Percentiles rank a stretch among this genome's conserved stretches.
Evolutionary conservation across 257 asterid genomes (phyloP).

Genomic region (Eustoma russellianum): DNA sequence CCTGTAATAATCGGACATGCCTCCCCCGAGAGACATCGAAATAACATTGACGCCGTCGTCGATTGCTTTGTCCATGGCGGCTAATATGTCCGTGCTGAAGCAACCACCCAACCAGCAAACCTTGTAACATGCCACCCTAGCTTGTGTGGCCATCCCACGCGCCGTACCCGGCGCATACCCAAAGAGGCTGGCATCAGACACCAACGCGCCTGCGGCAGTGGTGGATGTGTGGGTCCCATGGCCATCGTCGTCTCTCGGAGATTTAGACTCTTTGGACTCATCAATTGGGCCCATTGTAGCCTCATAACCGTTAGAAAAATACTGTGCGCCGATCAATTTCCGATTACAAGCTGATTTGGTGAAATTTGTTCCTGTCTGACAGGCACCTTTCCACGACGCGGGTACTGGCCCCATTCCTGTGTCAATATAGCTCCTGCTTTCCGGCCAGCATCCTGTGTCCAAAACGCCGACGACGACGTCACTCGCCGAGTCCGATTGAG

Average conservation of each 20-base stretch:
- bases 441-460: constrained; percentile 97
- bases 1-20: constrained; percentile 41
- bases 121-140: constrained; percentile 66
- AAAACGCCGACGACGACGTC: constrained; percentile 65
- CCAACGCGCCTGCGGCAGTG: constrained; percentile 72
- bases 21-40: constrained; percentile 76
- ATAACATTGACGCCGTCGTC: constrained; percentile 61
- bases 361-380: constrained; percentile 65
- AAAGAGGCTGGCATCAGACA: constrained; percentile 56
- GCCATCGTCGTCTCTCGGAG: constrained; percentile 86
- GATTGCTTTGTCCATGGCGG: constrained; percentile 76
- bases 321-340: constrained; percentile 76
- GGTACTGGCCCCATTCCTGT: constrained; percentile 64
- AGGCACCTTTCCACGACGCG: constrained; percentile 63
- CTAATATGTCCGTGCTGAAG: constrained; percentile 70
- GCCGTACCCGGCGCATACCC: constrained; percentile 85
- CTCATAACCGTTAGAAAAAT: constrained; percentile 61
- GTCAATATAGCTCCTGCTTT: constrained; percentile 72
- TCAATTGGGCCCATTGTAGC: constrained; percentile 65
- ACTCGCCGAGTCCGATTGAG: constrained; percentile 37
- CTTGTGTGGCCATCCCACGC: constrained; percentile 82
- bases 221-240: constrained; percentile 93
- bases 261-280: constrained; percentile 53
- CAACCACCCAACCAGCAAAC: constrained; percentile 88
- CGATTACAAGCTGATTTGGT: constrained; percentile 43